Evolutionary conservation across 192 early-diverging fungal genomes (phyloP).

Genomic region (Backusella parvicylindrica): DNA sequence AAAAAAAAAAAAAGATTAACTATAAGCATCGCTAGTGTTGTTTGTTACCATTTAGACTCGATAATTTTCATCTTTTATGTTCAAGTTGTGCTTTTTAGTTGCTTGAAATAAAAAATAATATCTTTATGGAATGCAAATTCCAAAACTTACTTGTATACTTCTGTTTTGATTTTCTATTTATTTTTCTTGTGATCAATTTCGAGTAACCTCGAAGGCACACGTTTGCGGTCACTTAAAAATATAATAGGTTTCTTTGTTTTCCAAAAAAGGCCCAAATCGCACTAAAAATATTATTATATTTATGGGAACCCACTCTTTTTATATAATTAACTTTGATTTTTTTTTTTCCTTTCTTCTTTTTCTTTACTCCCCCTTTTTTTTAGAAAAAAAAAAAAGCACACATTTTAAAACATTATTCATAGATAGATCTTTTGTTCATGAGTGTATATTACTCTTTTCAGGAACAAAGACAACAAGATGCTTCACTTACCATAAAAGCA

Average conservation of each 20-base stretch:
- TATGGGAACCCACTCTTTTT: not conserved
- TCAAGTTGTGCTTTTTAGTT: not conserved
- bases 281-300: not conserved
- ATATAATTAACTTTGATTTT: constrained; percentile 3
- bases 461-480: constrained; percentile 28
- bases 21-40: not conserved
- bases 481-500: constrained; percentile 42
- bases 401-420: not conserved
- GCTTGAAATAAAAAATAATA: not conserved
- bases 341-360: not conserved
- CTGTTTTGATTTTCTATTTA: not conserved
- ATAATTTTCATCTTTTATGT: not conserved
- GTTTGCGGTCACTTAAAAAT: not conserved
- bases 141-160: not conserved
- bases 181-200: not conserved
- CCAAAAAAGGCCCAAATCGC: not conserved
- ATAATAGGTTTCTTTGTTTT: not conserved
- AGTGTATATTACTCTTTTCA: constrained; percentile 23
- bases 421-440: not conserved
- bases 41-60: not conserved
- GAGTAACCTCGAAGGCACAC: not conserved
- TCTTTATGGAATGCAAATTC: not conserved
- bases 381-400: not conserved
- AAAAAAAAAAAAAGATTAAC: not conserved
- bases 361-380: not conserved